Evolutionary conservation across 345 rosid species (phyloP), one percentile per base, ranked within the genome.

Genomic region (Hibiscus tridactylites): DNA sequence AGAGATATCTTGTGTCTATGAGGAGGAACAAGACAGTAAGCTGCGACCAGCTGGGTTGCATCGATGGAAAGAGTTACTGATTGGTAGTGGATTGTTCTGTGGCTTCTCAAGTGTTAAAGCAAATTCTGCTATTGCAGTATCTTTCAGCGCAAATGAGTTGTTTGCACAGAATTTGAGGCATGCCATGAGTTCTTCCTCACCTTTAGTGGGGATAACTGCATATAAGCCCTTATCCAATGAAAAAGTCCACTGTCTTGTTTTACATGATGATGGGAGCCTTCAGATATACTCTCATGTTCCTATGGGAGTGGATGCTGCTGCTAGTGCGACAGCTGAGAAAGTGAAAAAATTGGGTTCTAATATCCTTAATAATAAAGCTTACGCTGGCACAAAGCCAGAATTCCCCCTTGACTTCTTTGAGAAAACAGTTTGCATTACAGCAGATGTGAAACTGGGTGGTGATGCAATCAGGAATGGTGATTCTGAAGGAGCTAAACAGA

Each of bases 241-340:
- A 79, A 92, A 90, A 77, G 79, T 89, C 76, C 92, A 95, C 79
- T 92, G 94, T 79, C 94, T 95, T 84, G 89, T 89, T 81, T 87
- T 95, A 75, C 90, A 92, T 83, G 99, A 95, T 76, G 99, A 95
- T 81, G 97, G 99, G 73, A 95, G 99, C 86, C 96, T 95, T 79
- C 99, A 92, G 74, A 95, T 95, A 84, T 92, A 92, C 82, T 85
- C 89, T 59, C 86, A 89, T 77, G 80, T 77, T 75, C 86, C 90
- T 15, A 63, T 72, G 35, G 98, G 89, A 79, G 75, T 75, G 77
- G 97, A 92, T 85, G 70, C 82, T 73, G 76, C 77, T 75, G 80
- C 88, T 74, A 88, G 79, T 90, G 86, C 83, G 70, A 78, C 89
- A 42, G 87, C 88, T 61, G 97, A 95, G 81, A 92, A 88, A 72